Conservation (phyloP, 2,329 filamentous ascomycete genomes). For the Aspergillus melleus region DNA sequence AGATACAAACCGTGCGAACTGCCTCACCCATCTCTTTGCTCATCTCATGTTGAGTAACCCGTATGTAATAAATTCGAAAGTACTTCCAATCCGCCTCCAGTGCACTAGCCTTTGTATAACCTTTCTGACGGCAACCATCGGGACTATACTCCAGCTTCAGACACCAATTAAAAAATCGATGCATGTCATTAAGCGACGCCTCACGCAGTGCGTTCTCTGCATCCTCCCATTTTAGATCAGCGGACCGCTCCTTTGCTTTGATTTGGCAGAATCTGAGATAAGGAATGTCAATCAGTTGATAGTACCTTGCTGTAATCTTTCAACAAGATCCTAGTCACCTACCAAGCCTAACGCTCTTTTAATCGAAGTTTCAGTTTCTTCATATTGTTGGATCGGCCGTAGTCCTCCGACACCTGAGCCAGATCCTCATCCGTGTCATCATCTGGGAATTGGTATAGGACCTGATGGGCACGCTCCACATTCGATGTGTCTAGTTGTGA, state of each 20-base stretch:
- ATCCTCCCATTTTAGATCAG: slow-evolving; percentile 18
- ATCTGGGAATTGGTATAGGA: slow-evolving; percentile 15
- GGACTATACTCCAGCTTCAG: slow-evolving; percentile 19
- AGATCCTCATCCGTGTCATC: slow-evolving; percentile 24
- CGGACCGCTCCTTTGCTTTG: slow-evolving; percentile 18
- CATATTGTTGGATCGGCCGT: slow-evolving; percentile 17
- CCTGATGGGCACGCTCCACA: slow-evolving; percentile 9
- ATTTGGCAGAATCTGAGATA: slow-evolving; percentile 18
- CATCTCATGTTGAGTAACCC: slow-evolving; percentile 14
- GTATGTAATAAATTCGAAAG: slow-evolving; percentile 22
- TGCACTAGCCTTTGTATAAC: slow-evolving; percentile 16
- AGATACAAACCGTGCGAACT: slow-evolving; percentile 16
- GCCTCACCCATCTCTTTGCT: slow-evolving; percentile 17
- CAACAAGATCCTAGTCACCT: not conserved
- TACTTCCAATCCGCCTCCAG: slow-evolving; percentile 24
- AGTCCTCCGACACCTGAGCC: slow-evolving; percentile 20
- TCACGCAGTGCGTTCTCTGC: slow-evolving; percentile 16
- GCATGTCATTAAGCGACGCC: slow-evolving; percentile 20
- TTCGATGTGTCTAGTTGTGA: not conserved
- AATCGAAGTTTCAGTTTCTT: slow-evolving; percentile 16
- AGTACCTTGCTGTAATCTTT: not conserved
- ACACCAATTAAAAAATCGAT: slow-evolving; percentile 24
- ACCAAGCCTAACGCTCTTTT: not conserved
- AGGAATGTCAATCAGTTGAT: not conserved
- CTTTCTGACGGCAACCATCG: slow-evolving; percentile 13